Conservation (phyloP, 1,139 yeast genomes). For the Trichomonascaceae sp. region DNA sequence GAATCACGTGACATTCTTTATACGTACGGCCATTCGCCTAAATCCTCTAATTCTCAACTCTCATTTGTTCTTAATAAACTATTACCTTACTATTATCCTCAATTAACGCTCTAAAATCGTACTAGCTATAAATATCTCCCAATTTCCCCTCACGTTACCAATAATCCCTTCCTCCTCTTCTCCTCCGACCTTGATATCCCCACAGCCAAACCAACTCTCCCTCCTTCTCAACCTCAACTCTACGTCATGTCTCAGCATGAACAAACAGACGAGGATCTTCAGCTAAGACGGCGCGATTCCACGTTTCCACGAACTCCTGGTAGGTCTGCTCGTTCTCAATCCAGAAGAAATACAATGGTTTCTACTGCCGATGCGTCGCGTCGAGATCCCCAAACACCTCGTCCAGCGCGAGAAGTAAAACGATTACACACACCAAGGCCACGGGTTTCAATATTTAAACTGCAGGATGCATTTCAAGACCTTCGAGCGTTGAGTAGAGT, state of each 20-base stretch:
- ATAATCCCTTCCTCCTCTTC: neutral
- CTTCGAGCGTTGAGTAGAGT: conserved; percentile 15
- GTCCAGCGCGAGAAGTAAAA: conserved; percentile 9
- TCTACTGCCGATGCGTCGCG: neutral
- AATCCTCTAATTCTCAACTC: too few relatives aligned
- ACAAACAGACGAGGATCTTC: neutral
- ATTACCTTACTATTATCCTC: neutral
- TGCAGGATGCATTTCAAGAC: conserved; percentile 5
- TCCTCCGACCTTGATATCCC: neutral
- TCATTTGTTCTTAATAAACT: too few relatives aligned
- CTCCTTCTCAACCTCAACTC: neutral
- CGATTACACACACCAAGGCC: conserved; percentile 10
- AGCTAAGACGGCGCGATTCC: neutral
- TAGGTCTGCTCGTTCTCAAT: neutral
- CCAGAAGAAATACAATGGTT: neutral
- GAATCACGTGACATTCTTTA: too few relatives aligned
- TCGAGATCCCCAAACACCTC: conserved; percentile 12
- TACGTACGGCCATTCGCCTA: too few relatives aligned
- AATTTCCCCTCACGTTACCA: neutral
- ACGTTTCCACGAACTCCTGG: neutral
- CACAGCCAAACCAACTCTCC: neutral
- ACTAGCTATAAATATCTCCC: neutral
- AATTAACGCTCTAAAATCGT: neutral
- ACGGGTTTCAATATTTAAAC: conserved; percentile 4
- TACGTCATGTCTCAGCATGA: neutral